Conservation (phyloP, 2,329 filamentous ascomycete species). For the Pseudocercospora pini-densiflorae region DNA sequence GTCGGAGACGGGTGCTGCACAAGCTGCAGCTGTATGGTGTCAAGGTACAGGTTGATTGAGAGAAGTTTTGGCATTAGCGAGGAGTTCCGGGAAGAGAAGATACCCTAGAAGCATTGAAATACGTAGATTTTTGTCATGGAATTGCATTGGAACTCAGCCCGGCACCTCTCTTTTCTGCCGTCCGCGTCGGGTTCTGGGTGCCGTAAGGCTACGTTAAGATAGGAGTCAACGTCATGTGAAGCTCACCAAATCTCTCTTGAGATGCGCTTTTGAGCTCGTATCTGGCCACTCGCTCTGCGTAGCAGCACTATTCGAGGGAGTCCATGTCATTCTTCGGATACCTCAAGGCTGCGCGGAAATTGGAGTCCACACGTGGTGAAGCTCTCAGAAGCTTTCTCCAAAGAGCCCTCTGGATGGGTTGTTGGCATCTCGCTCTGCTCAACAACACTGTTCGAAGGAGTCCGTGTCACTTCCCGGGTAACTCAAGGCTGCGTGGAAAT, state of each 20-base stretch:
- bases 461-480: background rate
- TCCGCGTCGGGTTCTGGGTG: background rate
- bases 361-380: too few relatives aligned
- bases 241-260: background rate
- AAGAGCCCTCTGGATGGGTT: background rate
- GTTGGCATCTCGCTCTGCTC: background rate
- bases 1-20: constrained; percentile 60
- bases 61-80: constrained; percentile 3
- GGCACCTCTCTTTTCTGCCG: background rate
- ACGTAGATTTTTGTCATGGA: constrained; percentile 1
- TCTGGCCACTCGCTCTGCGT: background rate
- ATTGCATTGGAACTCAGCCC: background rate
- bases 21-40: constrained; percentile 61
- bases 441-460: background rate
- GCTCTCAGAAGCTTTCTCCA: too few relatives aligned
- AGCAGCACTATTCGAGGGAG: background rate
- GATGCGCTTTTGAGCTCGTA: background rate
- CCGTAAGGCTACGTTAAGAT: background rate
- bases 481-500: too few relatives aligned
- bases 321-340: background rate
- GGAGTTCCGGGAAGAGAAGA: constrained; percentile 1
- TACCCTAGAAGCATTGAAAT: constrained; percentile 11
- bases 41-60: constrained; percentile 10
- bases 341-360: too few relatives aligned
- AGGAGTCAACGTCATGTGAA: background rate